A percentile compares a stretch with the other conserved stretches of the same genome.
Conservation (phyloP, 257 asterid genomes). For the Plantago elongata region DNA sequence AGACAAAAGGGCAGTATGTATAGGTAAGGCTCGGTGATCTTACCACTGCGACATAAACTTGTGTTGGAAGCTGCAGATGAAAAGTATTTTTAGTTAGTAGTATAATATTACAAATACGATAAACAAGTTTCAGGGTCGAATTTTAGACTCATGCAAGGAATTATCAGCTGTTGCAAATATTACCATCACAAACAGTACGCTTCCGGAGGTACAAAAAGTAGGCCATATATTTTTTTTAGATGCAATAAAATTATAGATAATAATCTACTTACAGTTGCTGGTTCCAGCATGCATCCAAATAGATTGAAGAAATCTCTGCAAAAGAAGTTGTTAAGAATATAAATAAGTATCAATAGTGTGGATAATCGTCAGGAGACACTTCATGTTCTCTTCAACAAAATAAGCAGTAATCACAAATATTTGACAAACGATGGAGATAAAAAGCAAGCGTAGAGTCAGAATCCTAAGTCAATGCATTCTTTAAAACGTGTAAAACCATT, state of each 20-base stretch:
- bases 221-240: background rate
- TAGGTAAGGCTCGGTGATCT: background rate
- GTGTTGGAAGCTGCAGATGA: conserved; percentile 70
- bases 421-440: background rate
- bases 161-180: conserved; percentile 3
- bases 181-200: background rate
- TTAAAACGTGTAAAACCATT: too few relatives aligned
- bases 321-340: conserved; percentile 15
- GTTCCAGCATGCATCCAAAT: conserved; percentile 65
- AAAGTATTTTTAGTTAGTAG: conserved; percentile 18
- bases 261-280: conserved; percentile 54
- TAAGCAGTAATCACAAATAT: background rate
- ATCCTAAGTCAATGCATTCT: too few relatives aligned
- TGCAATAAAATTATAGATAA: too few relatives aligned
- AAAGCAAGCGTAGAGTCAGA: background rate
- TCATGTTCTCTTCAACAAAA: background rate
- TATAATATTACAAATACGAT: background rate
- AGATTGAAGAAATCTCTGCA: conserved; percentile 64
- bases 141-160: background rate
- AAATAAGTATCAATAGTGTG: conserved; percentile 9
- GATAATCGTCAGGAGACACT: background rate
- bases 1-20: conserved; percentile 4
- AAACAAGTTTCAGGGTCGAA: conserved; percentile 1
- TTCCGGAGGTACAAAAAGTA: background rate
- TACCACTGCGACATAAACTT: conserved; percentile 67